Evolutionary conservation across 495 filamentous ascomycete species (phyloP).

Genomic region (Lophiotrema nucula): DNA sequence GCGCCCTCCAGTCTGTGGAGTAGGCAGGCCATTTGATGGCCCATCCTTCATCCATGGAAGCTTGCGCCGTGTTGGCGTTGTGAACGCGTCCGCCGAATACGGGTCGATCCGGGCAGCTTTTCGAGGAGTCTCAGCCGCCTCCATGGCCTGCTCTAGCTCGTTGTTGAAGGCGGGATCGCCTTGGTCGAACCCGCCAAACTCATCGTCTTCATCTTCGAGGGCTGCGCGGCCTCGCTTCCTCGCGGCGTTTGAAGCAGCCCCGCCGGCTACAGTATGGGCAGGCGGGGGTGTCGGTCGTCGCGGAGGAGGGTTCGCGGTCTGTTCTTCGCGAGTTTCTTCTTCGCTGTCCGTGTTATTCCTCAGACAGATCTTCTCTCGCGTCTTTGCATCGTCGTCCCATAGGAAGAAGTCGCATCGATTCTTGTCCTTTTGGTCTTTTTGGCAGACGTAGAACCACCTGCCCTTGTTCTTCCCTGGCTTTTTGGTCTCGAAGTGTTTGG

Average conservation of each 20-base stretch:
- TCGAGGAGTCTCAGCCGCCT: slow-evolving; percentile 45
- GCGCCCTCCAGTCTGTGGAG: slow-evolving; percentile 20
- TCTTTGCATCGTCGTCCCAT: slow-evolving; percentile 62
- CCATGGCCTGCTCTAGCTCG: slow-evolving; percentile 5
- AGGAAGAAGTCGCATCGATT: slow-evolving; percentile 67
- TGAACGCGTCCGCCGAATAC: slow-evolving; percentile 45
- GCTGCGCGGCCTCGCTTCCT: slow-evolving; percentile 12
- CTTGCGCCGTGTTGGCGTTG: slow-evolving; percentile 57
- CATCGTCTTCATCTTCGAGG: slow-evolving; percentile 13
- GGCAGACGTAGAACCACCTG: slow-evolving; percentile 63
- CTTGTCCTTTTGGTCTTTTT: slow-evolving; percentile 45
- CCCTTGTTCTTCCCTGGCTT: slow-evolving; percentile 67
- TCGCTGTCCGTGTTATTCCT: slow-evolving; percentile 52
- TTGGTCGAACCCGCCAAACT: slow-evolving; percentile 18
- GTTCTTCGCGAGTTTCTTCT: slow-evolving; percentile 4
- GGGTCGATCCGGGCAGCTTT: slow-evolving; percentile 51
- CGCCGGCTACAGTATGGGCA: no score
- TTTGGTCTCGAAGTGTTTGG: slow-evolving; percentile 59
- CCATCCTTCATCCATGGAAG: slow-evolving; percentile 41
- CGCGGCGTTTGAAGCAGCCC: slow-evolving; percentile 17
- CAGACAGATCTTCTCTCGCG: slow-evolving; percentile 53
- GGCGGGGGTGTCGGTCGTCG: no score
- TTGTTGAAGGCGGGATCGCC: slow-evolving; percentile 1
- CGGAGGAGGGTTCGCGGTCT: slow-evolving; percentile 18
- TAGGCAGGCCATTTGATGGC: slow-evolving; percentile 32